A percentile compares a stretch with the other conserved stretches of the same genome.
Conservation (phyloP, 352 stramenopile genomes). For the Thraustotheca clavata region DNA sequence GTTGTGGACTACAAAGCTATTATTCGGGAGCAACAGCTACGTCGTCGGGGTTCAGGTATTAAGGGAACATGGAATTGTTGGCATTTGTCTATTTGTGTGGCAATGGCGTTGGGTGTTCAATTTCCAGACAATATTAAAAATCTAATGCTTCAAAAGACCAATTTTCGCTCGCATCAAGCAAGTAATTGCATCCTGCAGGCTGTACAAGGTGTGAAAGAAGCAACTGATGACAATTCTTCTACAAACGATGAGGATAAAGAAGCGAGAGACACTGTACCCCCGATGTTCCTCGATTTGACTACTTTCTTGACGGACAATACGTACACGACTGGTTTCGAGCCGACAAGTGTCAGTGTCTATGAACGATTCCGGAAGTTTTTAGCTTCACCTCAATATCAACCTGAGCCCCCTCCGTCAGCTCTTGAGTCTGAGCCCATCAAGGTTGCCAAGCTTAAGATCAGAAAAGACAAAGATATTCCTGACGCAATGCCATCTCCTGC, state of each 20-base stretch:
- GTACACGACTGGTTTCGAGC: slow-evolving; percentile 70
- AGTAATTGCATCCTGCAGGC: slow-evolving; percentile 61
- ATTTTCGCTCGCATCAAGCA: slow-evolving; percentile 80
- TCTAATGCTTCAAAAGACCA: slow-evolving; percentile 62
- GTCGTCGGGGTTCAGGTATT: slow-evolving; percentile 63
- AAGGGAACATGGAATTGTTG: slow-evolving; percentile 88
- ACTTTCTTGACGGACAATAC: slow-evolving; percentile 65
- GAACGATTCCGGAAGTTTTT: slow-evolving; percentile 48
- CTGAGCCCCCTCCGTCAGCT: neutral
- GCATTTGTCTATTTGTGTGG: slow-evolving; percentile 72
- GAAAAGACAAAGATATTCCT: neutral
- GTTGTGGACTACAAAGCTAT: slow-evolving; percentile 95
- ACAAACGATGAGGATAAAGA: slow-evolving; percentile 12
- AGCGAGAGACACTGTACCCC: neutral
- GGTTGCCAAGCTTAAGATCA: slow-evolving; percentile 5
- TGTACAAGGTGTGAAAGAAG: neutral
- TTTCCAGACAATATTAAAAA: slow-evolving; percentile 61
- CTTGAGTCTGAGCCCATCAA: neutral
- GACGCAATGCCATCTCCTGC: neutral
- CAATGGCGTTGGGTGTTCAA: slow-evolving; percentile 74
- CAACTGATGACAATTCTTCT: neutral
- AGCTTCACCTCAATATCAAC: slow-evolving; percentile 4
- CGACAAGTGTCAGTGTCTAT: slow-evolving; percentile 50
- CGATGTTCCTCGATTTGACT: slow-evolving; percentile 58
- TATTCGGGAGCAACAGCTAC: slow-evolving; percentile 81